Evolutionary conservation across 116 monocot species (phyloP).

Genomic region (Papilionanthe hybrid): DNA sequence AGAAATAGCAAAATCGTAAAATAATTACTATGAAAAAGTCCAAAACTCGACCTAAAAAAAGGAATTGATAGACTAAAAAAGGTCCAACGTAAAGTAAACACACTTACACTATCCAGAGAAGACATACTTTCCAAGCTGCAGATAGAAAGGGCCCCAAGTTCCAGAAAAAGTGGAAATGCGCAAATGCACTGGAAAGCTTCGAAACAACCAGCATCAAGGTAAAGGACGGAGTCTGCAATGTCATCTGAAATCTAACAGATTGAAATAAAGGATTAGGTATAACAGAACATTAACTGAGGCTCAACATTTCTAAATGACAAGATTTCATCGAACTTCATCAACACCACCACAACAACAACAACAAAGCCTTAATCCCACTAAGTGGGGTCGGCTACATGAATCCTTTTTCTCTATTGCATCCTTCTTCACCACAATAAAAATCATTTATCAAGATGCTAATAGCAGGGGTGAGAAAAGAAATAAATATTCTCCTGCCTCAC

Average conservation of each 20-base stretch:
- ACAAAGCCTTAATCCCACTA: too few species aligned
- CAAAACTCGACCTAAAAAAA: not conserved
- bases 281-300: not conserved
- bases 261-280: not conserved
- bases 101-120: slow-evolving; percentile 70
- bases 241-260: slow-evolving; percentile 61
- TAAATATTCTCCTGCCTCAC: not conserved
- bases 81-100: not conserved
- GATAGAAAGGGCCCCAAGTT: slow-evolving; percentile 62
- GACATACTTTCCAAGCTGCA: slow-evolving; percentile 85
- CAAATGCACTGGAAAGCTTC: slow-evolving; percentile 75
- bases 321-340: not conserved
- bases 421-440: not conserved
- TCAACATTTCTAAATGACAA: not conserved
- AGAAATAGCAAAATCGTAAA: not conserved
- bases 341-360: too few species aligned
- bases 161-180: slow-evolving; percentile 66
- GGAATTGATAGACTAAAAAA: not conserved
- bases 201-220: slow-evolving; percentile 70
- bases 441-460: not conserved
- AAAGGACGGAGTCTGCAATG: slow-evolving; percentile 53
- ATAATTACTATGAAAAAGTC: not conserved
- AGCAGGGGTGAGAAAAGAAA: not conserved
- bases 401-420: not conserved
- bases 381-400: too few species aligned